Percentiles rank a stretch among this genome's conserved stretches.
Conservation (phyloP, 2,329 filamentous ascomycete species). For the Alternaria panax region DNA sequence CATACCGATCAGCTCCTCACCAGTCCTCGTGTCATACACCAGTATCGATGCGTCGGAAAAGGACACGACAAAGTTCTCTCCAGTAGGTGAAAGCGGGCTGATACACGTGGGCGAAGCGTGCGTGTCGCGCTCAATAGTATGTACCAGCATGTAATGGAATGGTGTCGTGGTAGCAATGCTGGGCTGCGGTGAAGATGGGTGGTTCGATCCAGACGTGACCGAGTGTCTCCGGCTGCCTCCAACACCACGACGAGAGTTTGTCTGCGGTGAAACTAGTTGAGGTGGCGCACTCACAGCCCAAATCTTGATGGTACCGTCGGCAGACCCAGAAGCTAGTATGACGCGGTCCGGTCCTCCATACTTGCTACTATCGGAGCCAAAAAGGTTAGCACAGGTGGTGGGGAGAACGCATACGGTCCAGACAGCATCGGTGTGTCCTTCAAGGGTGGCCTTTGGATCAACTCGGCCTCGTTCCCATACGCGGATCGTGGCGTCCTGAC, state of each 20-base stretch:
- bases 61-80: conserved; percentile 90
- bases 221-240: conserved; percentile 86
- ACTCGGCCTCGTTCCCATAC: conserved; percentile 96
- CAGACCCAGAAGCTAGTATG: conserved; percentile 86
- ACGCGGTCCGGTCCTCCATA: conserved; percentile 86
- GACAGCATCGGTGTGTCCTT: conserved; percentile 93
- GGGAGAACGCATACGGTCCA: conserved; percentile 96
- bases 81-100: conserved; percentile 80
- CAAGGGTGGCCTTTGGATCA: conserved; percentile 91
- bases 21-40: conserved; percentile 89
- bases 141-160: conserved; percentile 87
- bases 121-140: conserved; percentile 78
- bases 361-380: conserved; percentile 73
- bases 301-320: conserved; percentile 88
- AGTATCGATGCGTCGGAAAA: conserved; percentile 90
- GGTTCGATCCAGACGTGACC: conserved; percentile 92
- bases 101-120: conserved; percentile 87
- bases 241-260: conserved; percentile 70
- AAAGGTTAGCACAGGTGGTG: conserved; percentile 78
- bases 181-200: conserved; percentile 88
- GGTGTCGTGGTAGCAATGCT: conserved; percentile 84
- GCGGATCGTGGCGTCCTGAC: conserved; percentile 88
- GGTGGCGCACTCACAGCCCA: conserved; percentile 95
- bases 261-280: conserved; percentile 81
- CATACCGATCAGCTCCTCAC: conserved; percentile 92